Conservation (phyloP, 352 stramenopile genomes). For the Thalassiosira mediterranea region DNA sequence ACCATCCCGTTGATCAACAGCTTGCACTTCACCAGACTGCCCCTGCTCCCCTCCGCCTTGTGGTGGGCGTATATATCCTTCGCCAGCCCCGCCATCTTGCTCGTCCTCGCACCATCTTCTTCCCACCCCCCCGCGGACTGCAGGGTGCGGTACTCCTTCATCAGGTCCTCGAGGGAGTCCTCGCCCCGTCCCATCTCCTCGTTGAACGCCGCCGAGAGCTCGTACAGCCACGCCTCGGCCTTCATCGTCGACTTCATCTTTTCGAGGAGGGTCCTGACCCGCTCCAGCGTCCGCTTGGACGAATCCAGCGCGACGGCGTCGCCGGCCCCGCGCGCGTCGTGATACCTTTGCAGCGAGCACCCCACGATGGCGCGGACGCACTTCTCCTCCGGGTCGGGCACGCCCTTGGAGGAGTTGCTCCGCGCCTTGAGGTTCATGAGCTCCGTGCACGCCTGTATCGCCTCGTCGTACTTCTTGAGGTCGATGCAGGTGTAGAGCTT, state of each 20-base stretch:
- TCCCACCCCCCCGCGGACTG: constrained; percentile 67
- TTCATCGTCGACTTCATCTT: constrained; percentile 54
- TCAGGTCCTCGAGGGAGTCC: constrained; percentile 71
- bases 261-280: constrained; percentile 67
- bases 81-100: constrained; percentile 60
- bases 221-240: constrained; percentile 76
- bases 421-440: constrained; percentile 67
- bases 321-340: constrained; percentile 22
- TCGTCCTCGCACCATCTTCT: constrained; percentile 58
- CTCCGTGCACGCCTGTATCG: constrained; percentile 76
- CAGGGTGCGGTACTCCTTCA: constrained; percentile 79
- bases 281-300: constrained; percentile 59
- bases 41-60: constrained; percentile 40
- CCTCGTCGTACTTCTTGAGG: constrained; percentile 81
- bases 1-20: constrained; percentile 68
- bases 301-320: constrained; percentile 56
- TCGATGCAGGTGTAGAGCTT: constrained; percentile 83
- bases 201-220: constrained; percentile 70
- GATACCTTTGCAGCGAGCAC: constrained; percentile 55
- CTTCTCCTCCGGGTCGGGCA: constrained; percentile 76
- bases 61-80: constrained; percentile 70
- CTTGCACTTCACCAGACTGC: constrained; percentile 67
- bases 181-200: constrained; percentile 63
- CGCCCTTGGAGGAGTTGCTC: constrained; percentile 48
- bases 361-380: constrained; percentile 73